Evolutionary conservation across 305 asterid species (phyloP), one percentile per base, ranked within the genome.

Genomic region (Solanum aculeatissimum): DNA sequence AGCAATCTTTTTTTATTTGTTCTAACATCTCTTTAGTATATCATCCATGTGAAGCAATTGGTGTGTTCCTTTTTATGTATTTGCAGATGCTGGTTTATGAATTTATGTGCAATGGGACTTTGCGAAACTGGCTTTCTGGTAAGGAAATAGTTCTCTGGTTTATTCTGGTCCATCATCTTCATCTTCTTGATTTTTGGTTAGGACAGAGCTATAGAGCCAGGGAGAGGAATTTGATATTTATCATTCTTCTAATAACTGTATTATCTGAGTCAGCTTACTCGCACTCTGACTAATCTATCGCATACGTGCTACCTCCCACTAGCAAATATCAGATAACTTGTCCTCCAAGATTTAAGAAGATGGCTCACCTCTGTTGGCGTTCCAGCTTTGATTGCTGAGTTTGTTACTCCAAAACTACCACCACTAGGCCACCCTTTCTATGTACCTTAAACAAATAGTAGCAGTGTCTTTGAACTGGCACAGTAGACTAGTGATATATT

Each of bases 51-150:
- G 78, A 63, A 45, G 49, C 19, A 82, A 66, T 82, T 82, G 25
- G 21, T 19, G 15, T 38, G 60, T 3, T 79, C 58, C 66, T 60
- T 40, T 43, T 77, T 42, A 29, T 85, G 66, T 71, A 43, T 55
- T 23, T 49, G 89, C 91, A 90, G 92, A 89, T 89, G 92, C 85
- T 91, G 83, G 91, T 91, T 58, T 89, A 91, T 47, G 93, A 91
- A 69, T 91, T 86, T 85, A 89, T 91, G 91, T 83, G 88, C 47
- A 89, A 89, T 77, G 93, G 93, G 45, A 85, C 93, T 62, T 82
- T 91, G 81, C 88, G 89, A 32, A 83, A 89, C 88, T 89, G 92
- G 91, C 87, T 91, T 84, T 87, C 91, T 82, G 92, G 93, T 91
- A 86, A 68, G 81, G 53, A 38, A 74, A 54, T 27, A 16, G n/a